Base-by-base conservation (phyloP, 768 basidiomycete species). In the Hygrophoropsis aurantiaca region DNA sequence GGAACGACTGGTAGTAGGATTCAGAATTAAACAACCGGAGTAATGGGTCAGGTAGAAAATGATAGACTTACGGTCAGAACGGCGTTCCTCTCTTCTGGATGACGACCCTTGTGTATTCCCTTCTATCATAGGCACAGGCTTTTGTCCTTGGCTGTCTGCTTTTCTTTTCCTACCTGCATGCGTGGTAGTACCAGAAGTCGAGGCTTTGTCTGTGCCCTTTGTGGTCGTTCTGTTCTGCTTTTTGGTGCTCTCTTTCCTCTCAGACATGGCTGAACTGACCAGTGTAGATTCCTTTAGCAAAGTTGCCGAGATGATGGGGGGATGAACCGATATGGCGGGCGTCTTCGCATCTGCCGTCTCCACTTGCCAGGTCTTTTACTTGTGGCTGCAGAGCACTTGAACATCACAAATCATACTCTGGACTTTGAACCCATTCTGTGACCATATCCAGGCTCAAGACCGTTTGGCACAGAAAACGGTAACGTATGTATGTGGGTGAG, bases 241-340 rank as follows among this genome's bases (percentile, higher is more conserved):
- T 53, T 56, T 54, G 50, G 50, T 45, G 43, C 33, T 40, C 24
- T 53, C 51, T 46, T 18, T 50, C 49, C 64, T 66, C 16, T 64
- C 55, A 46, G 55, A 61, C 62, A 66, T 65, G 54, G 36, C 18
- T 23, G 44, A 37, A 49, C 34, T 13, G 13, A 30, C 52, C 41
- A 44, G 47, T 43, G 43, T 20, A 30, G 27, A 30, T 30, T 30
- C 27, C 27, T 30, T 6, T 13, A 30, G 27, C 27, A 30, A 30
- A 30, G 27, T 30, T 30, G 27, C 27, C 27, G 49, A 53, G 57
- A 51, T 42, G 35, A 42, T 49, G 38, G 27, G 47, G n/a, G 40
- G 37, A 23, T 42, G 50, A 54, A 55, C 54, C 51, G 65, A 54
- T 68, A 61, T 59, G 52, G 61, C 41, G 64, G 46, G 46, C 44